These are phyloP conservation scores for Globisporangium recalcitrans DNA, from an alignment of 352 stramenopile species.

Conservation along the genomic window DNA sequence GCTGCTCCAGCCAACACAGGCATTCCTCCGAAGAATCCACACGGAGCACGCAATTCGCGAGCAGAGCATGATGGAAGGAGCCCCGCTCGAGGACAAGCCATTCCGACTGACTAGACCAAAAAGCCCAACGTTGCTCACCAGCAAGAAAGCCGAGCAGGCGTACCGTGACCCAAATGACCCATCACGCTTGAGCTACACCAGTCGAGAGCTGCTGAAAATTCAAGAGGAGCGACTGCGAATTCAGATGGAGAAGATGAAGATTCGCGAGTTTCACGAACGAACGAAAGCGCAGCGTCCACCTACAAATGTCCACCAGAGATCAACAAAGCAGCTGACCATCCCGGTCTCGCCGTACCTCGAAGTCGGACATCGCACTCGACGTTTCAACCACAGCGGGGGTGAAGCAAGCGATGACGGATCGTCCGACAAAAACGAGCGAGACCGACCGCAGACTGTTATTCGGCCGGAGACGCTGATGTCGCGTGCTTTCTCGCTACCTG, in stretches of 20 bases:
- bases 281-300: slow-evolving; percentile 60
- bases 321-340: slow-evolving; percentile 77
- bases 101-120: slow-evolving; percentile 45
- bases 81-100: slow-evolving; percentile 37
- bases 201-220: slow-evolving; percentile 69
- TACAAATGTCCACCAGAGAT: slow-evolving; percentile 67
- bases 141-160: slow-evolving; percentile 24
- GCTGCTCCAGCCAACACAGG: slow-evolving; percentile 65
- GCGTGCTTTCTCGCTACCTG: slow-evolving; percentile 12
- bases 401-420: slow-evolving; percentile 15
- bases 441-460: slow-evolving; percentile 12
- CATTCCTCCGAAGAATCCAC: slow-evolving; percentile 51
- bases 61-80: slow-evolving; percentile 31
- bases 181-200: slow-evolving; percentile 69
- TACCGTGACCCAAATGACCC: slow-evolving; percentile 36
- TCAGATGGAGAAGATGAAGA: slow-evolving; percentile 66
- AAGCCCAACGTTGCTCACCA: slow-evolving; percentile 48
- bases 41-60: slow-evolving; percentile 56
- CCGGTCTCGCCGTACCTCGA: slow-evolving; percentile 62
- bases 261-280: slow-evolving; percentile 74
- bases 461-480: slow-evolving; percentile 18
- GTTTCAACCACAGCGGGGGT: slow-evolving; percentile 19
- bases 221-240: slow-evolving; percentile 62
- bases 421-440: not conserved
- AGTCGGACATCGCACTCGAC: slow-evolving; percentile 50